phyloP scores from a whole-genome alignment of 2,329 filamentous ascomycete genomes.

The Fusarium concolor region DNA sequence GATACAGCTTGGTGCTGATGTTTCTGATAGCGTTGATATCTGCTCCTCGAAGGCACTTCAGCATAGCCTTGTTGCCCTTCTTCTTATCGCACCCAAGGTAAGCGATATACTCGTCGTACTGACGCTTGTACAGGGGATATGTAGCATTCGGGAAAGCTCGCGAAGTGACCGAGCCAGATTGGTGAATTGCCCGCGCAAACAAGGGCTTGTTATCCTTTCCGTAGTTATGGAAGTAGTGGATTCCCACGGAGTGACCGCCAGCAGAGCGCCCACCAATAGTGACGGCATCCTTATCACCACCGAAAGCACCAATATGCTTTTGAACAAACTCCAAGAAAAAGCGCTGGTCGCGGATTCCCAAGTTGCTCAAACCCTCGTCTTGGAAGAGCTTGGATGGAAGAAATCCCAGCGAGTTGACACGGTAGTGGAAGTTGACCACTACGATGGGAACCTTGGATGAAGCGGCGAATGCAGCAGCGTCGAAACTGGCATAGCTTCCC shows the following conservation, averaged over 20 bases:
- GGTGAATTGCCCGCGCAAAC: conserved; percentile 52
- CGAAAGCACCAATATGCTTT: conserved; percentile 63
- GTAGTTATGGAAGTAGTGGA: conserved; percentile 55
- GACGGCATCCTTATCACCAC: conserved; percentile 63
- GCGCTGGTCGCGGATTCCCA: conserved; percentile 65
- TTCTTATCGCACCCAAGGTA: conserved; percentile 47
- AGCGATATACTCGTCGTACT: conserved; percentile 48
- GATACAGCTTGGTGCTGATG: conserved; percentile 54
- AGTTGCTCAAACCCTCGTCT: conserved; percentile 58
- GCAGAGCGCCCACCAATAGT: conserved; percentile 68
- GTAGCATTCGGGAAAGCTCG: conserved; percentile 52
- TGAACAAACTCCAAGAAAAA: conserved; percentile 66
- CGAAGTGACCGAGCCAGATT: conserved; percentile 54
- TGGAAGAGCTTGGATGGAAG: conserved; percentile 58
- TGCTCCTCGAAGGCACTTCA: conserved; percentile 54
- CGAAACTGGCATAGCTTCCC: conserved; percentile 52
- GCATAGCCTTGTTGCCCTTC: conserved; percentile 47
- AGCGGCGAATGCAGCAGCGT: conserved; percentile 50
- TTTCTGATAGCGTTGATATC: conserved; percentile 52
- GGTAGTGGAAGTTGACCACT: conserved; percentile 59
- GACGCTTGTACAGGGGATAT: conserved; percentile 50
- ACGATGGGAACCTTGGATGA: conserved; percentile 55
- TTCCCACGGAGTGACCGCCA: conserved; percentile 56
- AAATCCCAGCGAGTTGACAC: conserved; percentile 53
- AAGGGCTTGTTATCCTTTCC: conserved; percentile 46